phyloP scores from a whole-genome alignment of 2,329 filamentous ascomycete species.

The Dactylellina haptotyla region DNA sequence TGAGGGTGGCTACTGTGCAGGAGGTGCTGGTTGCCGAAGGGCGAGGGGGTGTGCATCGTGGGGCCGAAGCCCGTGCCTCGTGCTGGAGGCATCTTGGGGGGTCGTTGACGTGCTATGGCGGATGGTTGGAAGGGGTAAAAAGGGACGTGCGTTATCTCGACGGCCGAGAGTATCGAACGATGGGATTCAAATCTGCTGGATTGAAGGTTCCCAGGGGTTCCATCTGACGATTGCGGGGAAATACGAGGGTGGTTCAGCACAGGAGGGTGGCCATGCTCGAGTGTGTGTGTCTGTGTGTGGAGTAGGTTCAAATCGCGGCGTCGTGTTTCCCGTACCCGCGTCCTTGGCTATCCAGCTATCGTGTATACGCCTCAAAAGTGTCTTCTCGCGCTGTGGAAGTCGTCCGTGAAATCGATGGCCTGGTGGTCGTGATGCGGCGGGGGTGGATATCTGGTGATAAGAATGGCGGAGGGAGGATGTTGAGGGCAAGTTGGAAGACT shows the following conservation, averaged over 20 bases:
- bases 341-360: conserved; percentile 3
- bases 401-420: background rate
- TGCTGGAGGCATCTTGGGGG: conserved; percentile 55
- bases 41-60: conserved; percentile 56
- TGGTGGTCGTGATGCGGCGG: background rate
- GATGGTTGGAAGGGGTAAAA: background rate
- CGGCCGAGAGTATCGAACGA: conserved; percentile 16
- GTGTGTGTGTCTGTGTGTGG: background rate
- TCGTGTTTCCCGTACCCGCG: background rate
- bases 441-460: background rate
- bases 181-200: conserved; percentile 8
- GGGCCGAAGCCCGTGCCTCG: conserved; percentile 57
- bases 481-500: conserved; percentile 2
- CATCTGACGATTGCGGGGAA: conserved; percentile 26
- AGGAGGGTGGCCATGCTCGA: conserved; percentile 31
- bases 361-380: background rate
- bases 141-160: conserved; percentile 30
- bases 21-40: conserved; percentile 56
- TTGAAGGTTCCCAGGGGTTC: conserved; percentile 16
- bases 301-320: background rate
- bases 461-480: background rate
- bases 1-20: conserved; percentile 49
- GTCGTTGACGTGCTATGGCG: conserved; percentile 8
- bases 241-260: conserved; percentile 25
- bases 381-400: background rate